phyloP scores from a whole-genome alignment of 768 basidiomycete species.

The Chalciporus chontae region DNA sequence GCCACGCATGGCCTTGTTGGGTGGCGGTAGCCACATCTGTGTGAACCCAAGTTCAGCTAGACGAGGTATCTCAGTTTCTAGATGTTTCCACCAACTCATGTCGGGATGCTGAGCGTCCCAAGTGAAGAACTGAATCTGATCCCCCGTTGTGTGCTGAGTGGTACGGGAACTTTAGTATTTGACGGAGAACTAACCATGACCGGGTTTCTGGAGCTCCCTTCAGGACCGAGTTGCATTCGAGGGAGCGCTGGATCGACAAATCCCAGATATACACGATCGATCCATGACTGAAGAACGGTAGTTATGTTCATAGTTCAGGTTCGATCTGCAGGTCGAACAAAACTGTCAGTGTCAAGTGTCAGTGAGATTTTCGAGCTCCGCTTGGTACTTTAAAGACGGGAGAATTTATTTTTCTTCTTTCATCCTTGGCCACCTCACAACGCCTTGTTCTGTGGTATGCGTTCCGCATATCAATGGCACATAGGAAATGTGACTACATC shows the following conservation, averaged over 20 bases:
- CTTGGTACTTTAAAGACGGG: not conserved
- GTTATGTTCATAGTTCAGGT: conserved; percentile 8
- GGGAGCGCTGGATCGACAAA: conserved; percentile 42
- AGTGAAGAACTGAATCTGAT: conserved; percentile 78
- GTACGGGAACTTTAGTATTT: not conserved
- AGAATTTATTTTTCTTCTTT: conserved; percentile 13
- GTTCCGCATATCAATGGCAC: conserved; percentile 56
- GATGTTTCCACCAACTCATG: conserved; percentile 79
- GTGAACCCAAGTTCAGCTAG: conserved; percentile 71
- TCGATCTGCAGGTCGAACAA: not conserved
- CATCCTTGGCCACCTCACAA: conserved; percentile 45
- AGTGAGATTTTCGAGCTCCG: conserved; percentile 26
- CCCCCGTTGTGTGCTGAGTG: not conserved
- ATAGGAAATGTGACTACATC: conserved; percentile 37
- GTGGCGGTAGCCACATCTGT: conserved; percentile 81
- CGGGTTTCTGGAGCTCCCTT: conserved; percentile 47
- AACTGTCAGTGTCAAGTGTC: no score
- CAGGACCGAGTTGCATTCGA: conserved; percentile 60
- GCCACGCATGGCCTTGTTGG: conserved; percentile 66
- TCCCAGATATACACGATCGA: conserved; percentile 20
- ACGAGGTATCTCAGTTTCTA: conserved; percentile 60
- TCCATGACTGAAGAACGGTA: conserved; percentile 15
- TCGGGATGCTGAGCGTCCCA: conserved; percentile 62
- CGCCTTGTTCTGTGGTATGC: conserved; percentile 47
- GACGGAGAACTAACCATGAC: conserved; percentile 53